Evolutionary conservation across 306 rosid genomes (phyloP).

Genomic region (Cicer judaicum): DNA sequence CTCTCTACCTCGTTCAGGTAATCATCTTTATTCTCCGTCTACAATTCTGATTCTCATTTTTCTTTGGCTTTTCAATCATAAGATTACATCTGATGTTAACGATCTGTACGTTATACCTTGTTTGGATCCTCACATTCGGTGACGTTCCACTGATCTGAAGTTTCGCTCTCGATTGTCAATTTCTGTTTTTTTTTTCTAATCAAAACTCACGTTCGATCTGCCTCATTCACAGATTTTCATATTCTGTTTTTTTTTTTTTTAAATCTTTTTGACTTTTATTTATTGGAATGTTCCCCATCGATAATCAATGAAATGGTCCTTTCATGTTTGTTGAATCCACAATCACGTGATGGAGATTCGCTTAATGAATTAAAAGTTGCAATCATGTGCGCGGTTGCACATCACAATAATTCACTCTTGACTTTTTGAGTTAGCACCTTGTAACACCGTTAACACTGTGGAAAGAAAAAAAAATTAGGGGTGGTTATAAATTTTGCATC

Average conservation of each 20-base stretch:
- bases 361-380: constrained; percentile 7
- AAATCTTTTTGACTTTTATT: neutral
- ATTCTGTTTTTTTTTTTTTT: neutral
- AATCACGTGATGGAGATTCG: constrained; percentile 27
- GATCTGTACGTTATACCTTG: constrained; percentile 2
- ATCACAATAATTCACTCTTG: neutral
- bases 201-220: neutral
- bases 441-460: neutral
- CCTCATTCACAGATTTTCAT: neutral
- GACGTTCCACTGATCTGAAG: constrained; percentile 26
- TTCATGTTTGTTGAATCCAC: constrained; percentile 12
- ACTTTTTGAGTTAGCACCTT: neutral
- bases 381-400: neutral
- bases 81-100: neutral
- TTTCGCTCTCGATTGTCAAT: neutral
- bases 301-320: constrained; percentile 2
- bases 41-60: neutral
- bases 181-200: constrained; percentile 6
- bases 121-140: constrained; percentile 11
- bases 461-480: neutral
- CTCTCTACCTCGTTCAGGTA: constrained; percentile 73
- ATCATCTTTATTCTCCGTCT: neutral
- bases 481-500: neutral
- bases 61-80: neutral
- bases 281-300: constrained; percentile 5